Percentiles rank a stretch among this genome's conserved stretches.
Conservation (phyloP, 2,329 filamentous ascomycete species). For the Scedosporium aurantiacum region DNA sequence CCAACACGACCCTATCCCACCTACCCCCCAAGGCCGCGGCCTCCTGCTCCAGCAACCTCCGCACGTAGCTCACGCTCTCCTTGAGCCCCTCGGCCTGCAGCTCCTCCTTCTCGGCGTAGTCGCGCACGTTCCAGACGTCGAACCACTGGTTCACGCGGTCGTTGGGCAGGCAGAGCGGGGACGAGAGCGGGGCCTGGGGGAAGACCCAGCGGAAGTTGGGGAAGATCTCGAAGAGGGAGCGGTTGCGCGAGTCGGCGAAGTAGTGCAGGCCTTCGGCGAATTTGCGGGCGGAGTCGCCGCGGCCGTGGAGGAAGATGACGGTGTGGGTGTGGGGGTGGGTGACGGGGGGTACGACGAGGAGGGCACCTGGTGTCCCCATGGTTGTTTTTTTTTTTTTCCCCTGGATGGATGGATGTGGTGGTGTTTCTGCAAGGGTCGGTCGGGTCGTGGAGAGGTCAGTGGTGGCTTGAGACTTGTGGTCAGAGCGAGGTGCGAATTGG, state of each 20-base stretch:
- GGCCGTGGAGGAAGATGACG: constrained; percentile 34
- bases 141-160: constrained; percentile 33
- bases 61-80: background rate
- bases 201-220: constrained; percentile 40
- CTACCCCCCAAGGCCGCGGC: constrained; percentile 16
- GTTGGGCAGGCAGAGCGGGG: constrained; percentile 10
- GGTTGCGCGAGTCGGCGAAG: constrained; percentile 20
- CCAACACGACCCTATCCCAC: constrained; percentile 28
- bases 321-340: constrained; percentile 26
- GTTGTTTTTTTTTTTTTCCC: background rate
- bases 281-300: constrained; percentile 26
- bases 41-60: constrained; percentile 1
- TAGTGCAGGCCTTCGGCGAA: constrained; percentile 20
- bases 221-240: constrained; percentile 26
- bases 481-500: too few relatives aligned
- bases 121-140: constrained; percentile 33
- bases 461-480: too few relatives aligned
- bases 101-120: constrained; percentile 30
- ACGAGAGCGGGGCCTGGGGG: constrained; percentile 26
- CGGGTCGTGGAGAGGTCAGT: too few relatives aligned
- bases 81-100: constrained; percentile 28
- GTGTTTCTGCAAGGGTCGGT: too few relatives aligned
- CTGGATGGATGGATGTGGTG: background rate
- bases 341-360: constrained; percentile 10
- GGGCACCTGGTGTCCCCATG: background rate